Base-by-base conservation (phyloP, 345 rosid genomes). In the Eutrema heterophyllum region DNA sequence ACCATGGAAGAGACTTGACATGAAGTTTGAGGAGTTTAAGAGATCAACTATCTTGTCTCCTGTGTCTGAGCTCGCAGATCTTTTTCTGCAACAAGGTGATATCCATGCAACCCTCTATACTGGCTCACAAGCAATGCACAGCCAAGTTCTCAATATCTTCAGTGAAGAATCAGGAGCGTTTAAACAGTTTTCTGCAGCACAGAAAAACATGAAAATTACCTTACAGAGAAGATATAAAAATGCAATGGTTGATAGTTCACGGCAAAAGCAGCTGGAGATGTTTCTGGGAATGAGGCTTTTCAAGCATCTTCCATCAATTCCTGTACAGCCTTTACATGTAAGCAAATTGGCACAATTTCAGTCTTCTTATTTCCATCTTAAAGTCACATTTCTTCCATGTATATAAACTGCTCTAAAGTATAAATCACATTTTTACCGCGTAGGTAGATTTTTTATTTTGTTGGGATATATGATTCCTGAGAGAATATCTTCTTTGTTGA, bases 111-210 rank as follows among this genome's bases (percentile, higher is more conserved):
- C 97, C n/a, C 99, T 95, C 15, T 92, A 95, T 81, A 90, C 99
- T 56, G 98, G 99, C 53, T 95, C 99, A 15, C 90, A 95, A 86
- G 99, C 97, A 40, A 95, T 95, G 98, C 99, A 95, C 78, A 90
- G 97, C 84, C 99, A 95, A 82, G 87, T 95, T 81, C 96, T 95
- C 44, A 89, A 78, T 80, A 95, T 95, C 76, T 95, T 95, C 83
- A 90, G 82, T 72, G 99, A 95, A 77, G 99, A 95, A 83, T 80
- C 92, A 16, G 97, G 91, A 70, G 90, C 89, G 51, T 90, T 83
- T 72, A 90, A 90, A 78, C 97, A 92, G 85, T 90, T 90, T 59
- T 86, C 99, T 64, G 97, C 84, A 8, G 98, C 96, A 49, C 96
- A 95, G 80, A 77, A 77, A 41, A 95, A 95, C 81, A 30, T 95